phyloP scores from a whole-genome alignment of 2,329 filamentous ascomycete species.

The Diplodia sapinea region DNA sequence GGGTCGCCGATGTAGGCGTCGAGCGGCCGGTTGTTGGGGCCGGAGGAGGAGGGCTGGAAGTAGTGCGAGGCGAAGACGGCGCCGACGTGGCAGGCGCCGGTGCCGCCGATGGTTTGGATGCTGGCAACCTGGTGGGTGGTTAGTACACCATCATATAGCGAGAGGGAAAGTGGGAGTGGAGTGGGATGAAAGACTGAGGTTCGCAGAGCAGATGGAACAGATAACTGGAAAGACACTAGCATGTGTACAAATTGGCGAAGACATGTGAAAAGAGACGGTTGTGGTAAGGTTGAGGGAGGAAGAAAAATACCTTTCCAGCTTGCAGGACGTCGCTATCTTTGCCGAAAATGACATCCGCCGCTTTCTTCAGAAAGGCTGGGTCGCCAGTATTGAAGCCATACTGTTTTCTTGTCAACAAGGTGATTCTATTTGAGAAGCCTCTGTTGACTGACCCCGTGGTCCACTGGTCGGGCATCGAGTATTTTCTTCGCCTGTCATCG shows the following conservation, averaged over 20 bases:
- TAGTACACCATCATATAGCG: too few relatives aligned
- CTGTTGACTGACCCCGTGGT: slow-evolving; percentile 3
- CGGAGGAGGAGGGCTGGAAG: slow-evolving; percentile 31
- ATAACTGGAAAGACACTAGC: not conserved
- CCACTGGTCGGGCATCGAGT: not conserved
- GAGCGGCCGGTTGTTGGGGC: not conserved
- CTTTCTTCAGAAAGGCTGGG: slow-evolving; percentile 40
- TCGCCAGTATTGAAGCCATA: slow-evolving; percentile 48
- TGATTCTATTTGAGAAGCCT: not conserved
- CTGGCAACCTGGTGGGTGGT: slow-evolving; percentile 40
- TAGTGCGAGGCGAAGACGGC: slow-evolving; percentile 52
- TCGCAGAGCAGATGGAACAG: not conserved
- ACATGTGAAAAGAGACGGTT: not conserved
- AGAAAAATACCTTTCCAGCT: not conserved
- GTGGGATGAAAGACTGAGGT: not conserved
- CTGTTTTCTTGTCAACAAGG: slow-evolving; percentile 33
- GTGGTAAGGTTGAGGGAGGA: too few relatives aligned
- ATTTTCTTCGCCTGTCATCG: not conserved
- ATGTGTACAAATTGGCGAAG: not conserved
- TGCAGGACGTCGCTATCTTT: slow-evolving; percentile 30
- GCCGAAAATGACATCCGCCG: slow-evolving; percentile 44
- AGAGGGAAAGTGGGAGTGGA: too few relatives aligned
- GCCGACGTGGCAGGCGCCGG: slow-evolving; percentile 48
- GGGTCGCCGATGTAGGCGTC: slow-evolving; percentile 44
- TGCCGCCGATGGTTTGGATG: slow-evolving; percentile 50